phyloP scores from a whole-genome alignment of 495 filamentous ascomycete species.

The Hypoxylon cercidicola region DNA sequence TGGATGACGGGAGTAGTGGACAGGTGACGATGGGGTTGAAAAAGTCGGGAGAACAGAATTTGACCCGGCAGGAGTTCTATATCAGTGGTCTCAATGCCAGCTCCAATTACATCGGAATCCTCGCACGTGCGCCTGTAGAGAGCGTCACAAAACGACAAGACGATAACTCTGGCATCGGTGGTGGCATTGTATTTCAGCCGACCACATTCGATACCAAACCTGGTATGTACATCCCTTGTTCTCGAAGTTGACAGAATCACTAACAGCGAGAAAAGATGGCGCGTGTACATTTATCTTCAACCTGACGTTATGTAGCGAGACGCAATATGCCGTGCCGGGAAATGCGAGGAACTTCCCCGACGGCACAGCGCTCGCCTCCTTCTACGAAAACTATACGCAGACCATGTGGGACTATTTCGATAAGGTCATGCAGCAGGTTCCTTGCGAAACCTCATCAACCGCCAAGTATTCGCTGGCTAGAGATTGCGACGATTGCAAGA shows the following conservation, averaged over 20 bases:
- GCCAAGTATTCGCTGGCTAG: constrained; percentile 82
- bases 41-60: constrained; percentile 64
- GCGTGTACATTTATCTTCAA: constrained; percentile 83
- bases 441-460: constrained; percentile 76
- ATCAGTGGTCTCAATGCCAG: constrained; percentile 75
- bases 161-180: constrained; percentile 62
- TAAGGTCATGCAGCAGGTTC: constrained; percentile 82
- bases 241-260: not conserved
- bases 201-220: constrained; percentile 80
- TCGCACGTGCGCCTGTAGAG: constrained; percentile 71
- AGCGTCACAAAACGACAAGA: constrained; percentile 57
- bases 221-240: constrained; percentile 60
- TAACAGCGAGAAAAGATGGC: constrained; percentile 35
- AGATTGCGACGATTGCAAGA: constrained; percentile 77
- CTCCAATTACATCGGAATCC: constrained; percentile 73
- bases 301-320: constrained; percentile 83
- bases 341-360: constrained; percentile 68
- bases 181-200: constrained; percentile 74
- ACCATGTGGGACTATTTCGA: constrained; percentile 76
- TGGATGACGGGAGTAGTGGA: constrained; percentile 52
- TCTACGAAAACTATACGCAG: constrained; percentile 75
- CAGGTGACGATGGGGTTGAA: constrained; percentile 72
- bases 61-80: constrained; percentile 88
- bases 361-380: constrained; percentile 61
- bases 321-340: constrained; percentile 89